Conservation (phyloP, 768 basidiomycete genomes). For the Leccinum olivaceopallidum region DNA sequence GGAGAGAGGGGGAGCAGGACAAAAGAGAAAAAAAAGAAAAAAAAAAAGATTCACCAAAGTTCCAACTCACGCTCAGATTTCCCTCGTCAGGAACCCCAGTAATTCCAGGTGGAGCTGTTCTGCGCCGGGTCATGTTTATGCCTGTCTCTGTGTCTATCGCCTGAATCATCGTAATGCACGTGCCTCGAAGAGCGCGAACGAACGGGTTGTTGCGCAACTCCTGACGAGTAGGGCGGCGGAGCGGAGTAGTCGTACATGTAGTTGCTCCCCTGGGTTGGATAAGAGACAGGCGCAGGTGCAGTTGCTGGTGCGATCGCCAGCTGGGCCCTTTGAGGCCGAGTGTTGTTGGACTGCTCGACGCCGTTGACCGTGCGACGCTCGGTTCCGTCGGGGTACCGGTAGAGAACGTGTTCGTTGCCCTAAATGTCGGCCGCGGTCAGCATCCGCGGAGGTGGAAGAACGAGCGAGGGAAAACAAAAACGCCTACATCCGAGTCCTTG, state of each 20-base stretch:
- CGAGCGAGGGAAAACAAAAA: constrained; percentile 4
- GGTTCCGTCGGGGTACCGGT: constrained; percentile 65
- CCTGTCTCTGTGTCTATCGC: constrained; percentile 18
- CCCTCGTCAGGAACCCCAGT: constrained; percentile 15
- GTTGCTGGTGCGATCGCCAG: constrained; percentile 2
- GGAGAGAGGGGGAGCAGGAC: neutral
- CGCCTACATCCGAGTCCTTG: constrained; percentile 58
- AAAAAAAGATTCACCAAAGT: neutral
- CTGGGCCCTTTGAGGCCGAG: constrained; percentile 17
- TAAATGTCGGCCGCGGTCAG: constrained; percentile 29
- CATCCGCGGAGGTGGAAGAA: neutral
- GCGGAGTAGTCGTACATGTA: constrained; percentile 6
- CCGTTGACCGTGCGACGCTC: constrained; percentile 71
- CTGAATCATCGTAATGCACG: constrained; percentile 10
- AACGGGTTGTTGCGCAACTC: constrained; percentile 8
- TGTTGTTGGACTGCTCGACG: constrained; percentile 39
- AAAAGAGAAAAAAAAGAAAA: no score
- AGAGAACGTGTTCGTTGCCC: constrained; percentile 77
- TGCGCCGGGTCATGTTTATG: constrained; percentile 8
- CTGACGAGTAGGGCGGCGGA: constrained; percentile 27
- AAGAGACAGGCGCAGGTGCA: neutral
- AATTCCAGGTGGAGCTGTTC: constrained; percentile 11
- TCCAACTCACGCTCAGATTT: neutral
- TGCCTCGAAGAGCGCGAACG: constrained; percentile 24
- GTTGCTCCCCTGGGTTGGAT: neutral